phyloP scores from a whole-genome alignment of 371 early-diverging fungal genomes.

The Mucor piriformis region DNA sequence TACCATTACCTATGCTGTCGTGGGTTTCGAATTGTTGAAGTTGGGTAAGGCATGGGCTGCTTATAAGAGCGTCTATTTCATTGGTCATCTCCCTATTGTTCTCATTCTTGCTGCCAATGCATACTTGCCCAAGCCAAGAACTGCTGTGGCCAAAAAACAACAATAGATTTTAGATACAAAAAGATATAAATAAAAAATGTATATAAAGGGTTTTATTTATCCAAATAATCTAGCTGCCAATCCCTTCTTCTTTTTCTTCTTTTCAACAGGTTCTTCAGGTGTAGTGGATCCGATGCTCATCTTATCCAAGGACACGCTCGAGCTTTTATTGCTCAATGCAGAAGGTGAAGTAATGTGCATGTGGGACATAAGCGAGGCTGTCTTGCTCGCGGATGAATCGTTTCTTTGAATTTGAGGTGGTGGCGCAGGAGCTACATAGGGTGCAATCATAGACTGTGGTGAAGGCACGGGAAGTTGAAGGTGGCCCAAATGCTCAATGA shows the following conservation, averaged over 20 bases:
- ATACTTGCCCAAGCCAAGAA: conserved; percentile 24
- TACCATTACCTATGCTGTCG: conserved; percentile 36
- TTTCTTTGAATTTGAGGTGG: conserved; percentile 24
- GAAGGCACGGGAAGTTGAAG: conserved; percentile 42
- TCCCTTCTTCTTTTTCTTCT: conserved; percentile 54
- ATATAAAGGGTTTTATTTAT: background rate
- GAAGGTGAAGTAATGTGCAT: conserved; percentile 12
- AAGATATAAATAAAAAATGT: background rate
- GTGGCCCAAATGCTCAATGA: conserved; percentile 63
- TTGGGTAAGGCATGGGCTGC: conserved; percentile 36
- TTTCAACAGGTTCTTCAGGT: conserved; percentile 23
- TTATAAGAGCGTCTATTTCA: conserved; percentile 46
- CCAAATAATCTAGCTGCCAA: conserved; percentile 37
- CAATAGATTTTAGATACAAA: background rate
- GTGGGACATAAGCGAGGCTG: conserved; percentile 25
- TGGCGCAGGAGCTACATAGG: conserved; percentile 44
- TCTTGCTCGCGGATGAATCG: conserved; percentile 15
- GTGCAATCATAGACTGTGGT: conserved; percentile 32
- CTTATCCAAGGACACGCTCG: conserved; percentile 16
- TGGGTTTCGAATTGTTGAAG: conserved; percentile 49
- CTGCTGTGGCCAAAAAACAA: conserved; percentile 4
- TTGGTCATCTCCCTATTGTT: conserved; percentile 40
- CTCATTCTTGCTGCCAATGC: conserved; percentile 28
- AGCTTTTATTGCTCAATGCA: conserved; percentile 16
- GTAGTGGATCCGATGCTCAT: background rate